These are phyloP conservation scores for Hypholoma sublateritium DNA, from an alignment of 768 basidiomycete species.

Conservation along the genomic window DNA sequence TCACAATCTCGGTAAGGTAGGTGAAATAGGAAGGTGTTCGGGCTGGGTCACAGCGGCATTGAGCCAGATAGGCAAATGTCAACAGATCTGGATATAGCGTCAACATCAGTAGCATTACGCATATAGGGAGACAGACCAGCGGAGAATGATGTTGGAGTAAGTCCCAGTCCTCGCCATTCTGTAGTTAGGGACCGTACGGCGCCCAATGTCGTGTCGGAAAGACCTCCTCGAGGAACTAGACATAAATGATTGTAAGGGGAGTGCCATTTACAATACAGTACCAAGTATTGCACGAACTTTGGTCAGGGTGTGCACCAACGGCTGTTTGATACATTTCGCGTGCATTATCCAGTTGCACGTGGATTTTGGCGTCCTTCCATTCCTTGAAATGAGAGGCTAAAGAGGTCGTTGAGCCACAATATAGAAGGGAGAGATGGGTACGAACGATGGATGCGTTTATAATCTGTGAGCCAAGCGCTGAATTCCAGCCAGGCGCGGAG, in stretches of 20 bases:
- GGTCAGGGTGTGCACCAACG: constrained; percentile 76
- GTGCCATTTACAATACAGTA: background rate
- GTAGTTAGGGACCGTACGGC: constrained; percentile 37
- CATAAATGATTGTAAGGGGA: constrained; percentile 5
- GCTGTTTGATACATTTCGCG: constrained; percentile 72
- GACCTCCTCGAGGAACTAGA: constrained; percentile 54
- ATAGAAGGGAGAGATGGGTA: background rate
- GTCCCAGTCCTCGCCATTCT: constrained; percentile 52
- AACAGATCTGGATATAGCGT: constrained; percentile 54
- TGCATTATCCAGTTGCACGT: constrained; percentile 43
- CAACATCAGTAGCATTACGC: background rate
- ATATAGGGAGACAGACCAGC: constrained; percentile 42
- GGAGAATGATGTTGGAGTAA: constrained; percentile 67
- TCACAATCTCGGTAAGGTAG: constrained; percentile 50
- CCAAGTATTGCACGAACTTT: constrained; percentile 48
- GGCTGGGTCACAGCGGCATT: constrained; percentile 77
- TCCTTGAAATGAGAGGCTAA: constrained; percentile 49
- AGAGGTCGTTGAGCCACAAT: constrained; percentile 8
- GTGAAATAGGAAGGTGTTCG: constrained; percentile 66
- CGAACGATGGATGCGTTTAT: constrained; percentile 44
- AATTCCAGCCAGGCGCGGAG: constrained; percentile 83
- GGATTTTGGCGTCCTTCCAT: constrained; percentile 36
- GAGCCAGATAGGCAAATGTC: constrained; percentile 76
- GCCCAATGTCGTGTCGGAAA: constrained; percentile 38
- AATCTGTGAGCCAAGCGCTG: constrained; percentile 64